Evolutionary conservation across 306 rosid genomes (phyloP), one percentile per base, ranked within the genome.

Genomic region (Cicer judaicum): DNA sequence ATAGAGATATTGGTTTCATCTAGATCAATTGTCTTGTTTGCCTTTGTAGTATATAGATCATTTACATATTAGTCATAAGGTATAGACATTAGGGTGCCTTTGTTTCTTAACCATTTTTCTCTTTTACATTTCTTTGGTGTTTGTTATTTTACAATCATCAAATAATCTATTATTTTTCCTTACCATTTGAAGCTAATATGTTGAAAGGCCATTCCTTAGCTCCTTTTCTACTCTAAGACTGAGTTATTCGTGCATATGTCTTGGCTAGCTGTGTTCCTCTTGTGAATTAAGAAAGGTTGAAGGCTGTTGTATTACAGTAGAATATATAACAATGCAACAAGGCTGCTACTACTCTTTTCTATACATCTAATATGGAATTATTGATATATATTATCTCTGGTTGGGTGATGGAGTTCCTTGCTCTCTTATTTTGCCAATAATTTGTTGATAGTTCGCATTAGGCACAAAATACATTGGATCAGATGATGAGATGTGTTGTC

Each of bases 231-330:
- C 43, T 18, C 15, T 57, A 19, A 52, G 52, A 56, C 7, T 47
- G 24, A 36, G 70, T 68, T 47, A 34, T 43, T 46, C 16, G 36
- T 47, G 62, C 57, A 50, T 49, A 64, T 70, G 78, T 62, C 72
- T 64, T 62, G 16, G 56, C 47, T 66, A 39, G 43, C 29, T n/a
- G 76, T 80, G 29, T 68, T 57, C 70, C 64, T 59, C 10, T 48
- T 8, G 50, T 56, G 75, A 77, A 57, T 79, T 65, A n/a, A 46
- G 64, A 72, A 69, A 38, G 46, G 54, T 48, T 67, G 64, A 59
- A 66, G 24, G 46, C 19, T 47, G 48, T 50, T 64, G 24, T 46
- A 9, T 36, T 57, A 0, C 19, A 39, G 14, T 19, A 10, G 54
- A 64, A 64, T 42, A 64, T 64, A 42, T 50, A 16, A 15, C 39